Conservation (phyloP, 805 yeast species). For the Candida mattraensis region DNA sequence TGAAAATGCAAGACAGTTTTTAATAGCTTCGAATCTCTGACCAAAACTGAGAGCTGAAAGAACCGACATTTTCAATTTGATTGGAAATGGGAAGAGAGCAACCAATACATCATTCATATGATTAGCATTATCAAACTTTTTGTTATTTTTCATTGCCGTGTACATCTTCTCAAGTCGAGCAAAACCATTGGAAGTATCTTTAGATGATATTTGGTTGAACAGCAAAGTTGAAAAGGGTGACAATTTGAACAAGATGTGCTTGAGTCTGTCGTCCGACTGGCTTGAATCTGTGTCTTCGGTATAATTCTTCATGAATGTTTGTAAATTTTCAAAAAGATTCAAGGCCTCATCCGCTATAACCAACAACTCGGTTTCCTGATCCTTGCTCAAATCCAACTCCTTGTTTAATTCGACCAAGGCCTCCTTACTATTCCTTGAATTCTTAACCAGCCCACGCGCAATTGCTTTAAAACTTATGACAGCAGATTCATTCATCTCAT, state of each 20-base stretch:
- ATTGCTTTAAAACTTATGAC: conserved; percentile 51
- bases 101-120: conserved; percentile 27
- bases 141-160: conserved; percentile 2
- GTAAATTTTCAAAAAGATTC: conserved; percentile 17
- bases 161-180: conserved; percentile 21
- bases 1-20: conserved; percentile 23
- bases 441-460: conserved; percentile 39
- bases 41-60: conserved; percentile 13
- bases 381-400: neutral
- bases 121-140: conserved; percentile 8
- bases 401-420: conserved; percentile 3
- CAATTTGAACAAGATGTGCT: conserved; percentile 42
- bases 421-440: conserved; percentile 1
- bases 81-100: conserved; percentile 34
- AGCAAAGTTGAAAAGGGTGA: conserved; percentile 62
- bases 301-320: conserved; percentile 39
- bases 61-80: conserved; percentile 20
- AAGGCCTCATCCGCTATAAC: too few relatives aligned
- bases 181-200: conserved; percentile 32
- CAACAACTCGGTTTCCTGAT: conserved; percentile 5
- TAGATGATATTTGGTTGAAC: conserved; percentile 47
- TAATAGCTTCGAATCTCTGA: conserved; percentile 14
- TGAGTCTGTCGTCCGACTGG: conserved; percentile 6
- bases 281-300: conserved; percentile 10
- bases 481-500: conserved; percentile 43